A percentile compares a stretch with the other conserved stretches of the same genome.
Evolutionary conservation across 108 stramenopile species (phyloP).

Genomic region (Pseudonitzschia multiseries): DNA sequence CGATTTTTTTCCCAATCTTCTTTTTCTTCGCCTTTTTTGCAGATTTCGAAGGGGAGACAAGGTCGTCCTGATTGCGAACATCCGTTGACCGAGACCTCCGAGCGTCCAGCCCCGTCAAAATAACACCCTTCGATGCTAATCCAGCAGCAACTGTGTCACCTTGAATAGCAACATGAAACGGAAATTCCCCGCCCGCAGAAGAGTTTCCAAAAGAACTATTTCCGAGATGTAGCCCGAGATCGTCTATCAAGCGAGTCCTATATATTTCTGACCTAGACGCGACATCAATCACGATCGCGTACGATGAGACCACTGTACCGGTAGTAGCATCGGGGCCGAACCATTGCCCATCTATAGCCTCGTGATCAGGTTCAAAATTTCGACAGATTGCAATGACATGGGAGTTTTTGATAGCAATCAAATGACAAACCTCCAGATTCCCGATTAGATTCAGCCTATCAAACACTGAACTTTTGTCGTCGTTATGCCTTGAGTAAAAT

Average conservation of each 20-base stretch:
- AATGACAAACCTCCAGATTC: conserved; percentile 7
- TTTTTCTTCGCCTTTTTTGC: conserved; percentile 16
- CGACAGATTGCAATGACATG: conserved; percentile 14
- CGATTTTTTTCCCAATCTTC: conserved; percentile 1
- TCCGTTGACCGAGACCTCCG: background rate
- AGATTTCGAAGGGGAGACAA: background rate
- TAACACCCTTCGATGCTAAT: conserved; percentile 16
- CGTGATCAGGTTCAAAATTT: background rate
- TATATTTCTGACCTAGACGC: conserved; percentile 3
- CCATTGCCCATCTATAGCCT: conserved; percentile 14
- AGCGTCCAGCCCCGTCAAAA: conserved; percentile 22
- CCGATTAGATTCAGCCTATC: background rate
- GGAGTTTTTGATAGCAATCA: conserved; percentile 1
- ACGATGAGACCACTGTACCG: background rate
- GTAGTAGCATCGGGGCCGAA: background rate
- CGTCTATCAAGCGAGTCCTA: conserved; percentile 11
- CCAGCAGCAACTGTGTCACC: conserved; percentile 16
- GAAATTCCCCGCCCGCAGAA: conserved; percentile 25
- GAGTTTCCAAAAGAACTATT: background rate
- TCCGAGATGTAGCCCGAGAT: conserved; percentile 6
- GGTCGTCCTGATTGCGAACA: background rate
- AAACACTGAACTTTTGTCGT: background rate
- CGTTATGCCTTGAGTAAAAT: background rate
- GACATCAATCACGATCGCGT: conserved; percentile 14
- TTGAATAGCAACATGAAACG: background rate